Percentiles rank a stretch among this genome's conserved stretches.
These are phyloP conservation scores for Chlamydomonas incerta DNA, from an alignment of 139 green algal species.

Conservation along the genomic window DNA sequence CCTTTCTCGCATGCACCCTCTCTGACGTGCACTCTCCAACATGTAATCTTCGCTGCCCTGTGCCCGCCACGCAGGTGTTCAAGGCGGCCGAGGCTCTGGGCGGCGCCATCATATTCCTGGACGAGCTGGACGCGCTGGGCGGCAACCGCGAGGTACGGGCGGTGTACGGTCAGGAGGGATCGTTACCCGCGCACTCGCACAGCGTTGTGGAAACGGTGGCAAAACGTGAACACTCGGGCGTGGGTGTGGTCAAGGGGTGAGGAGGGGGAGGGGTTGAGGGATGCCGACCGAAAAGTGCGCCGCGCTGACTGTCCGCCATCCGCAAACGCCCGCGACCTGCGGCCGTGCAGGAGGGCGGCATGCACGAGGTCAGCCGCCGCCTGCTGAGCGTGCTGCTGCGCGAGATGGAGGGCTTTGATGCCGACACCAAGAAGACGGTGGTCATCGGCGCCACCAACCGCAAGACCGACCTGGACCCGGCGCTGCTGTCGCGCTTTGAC, in stretches of 20 bases:
- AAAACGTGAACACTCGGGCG: too few relatives aligned
- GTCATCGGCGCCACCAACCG: slow-evolving; percentile 94
- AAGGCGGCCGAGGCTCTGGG: slow-evolving; percentile 64
- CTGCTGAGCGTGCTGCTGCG: slow-evolving; percentile 92
- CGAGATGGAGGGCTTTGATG: slow-evolving; percentile 83
- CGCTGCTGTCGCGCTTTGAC: slow-evolving; percentile 83
- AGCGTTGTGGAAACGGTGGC: too few relatives aligned
- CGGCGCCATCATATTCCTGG: slow-evolving; percentile 72
- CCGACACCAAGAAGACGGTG: slow-evolving; percentile 58
- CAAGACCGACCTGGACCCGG: slow-evolving; percentile 88
- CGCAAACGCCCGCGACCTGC: too few relatives aligned
- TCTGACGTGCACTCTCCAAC: too few relatives aligned
- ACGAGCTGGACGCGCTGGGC: slow-evolving; percentile 82
- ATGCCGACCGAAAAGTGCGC: too few relatives aligned
- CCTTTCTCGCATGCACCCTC: too few relatives aligned
- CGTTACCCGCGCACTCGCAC: too few relatives aligned
- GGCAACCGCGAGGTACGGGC: slow-evolving; percentile 45
- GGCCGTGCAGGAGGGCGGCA: slow-evolving; percentile 64
- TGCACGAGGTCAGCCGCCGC: slow-evolving; percentile 91
- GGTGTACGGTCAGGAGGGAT: too few relatives aligned
- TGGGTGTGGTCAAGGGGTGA: too few relatives aligned
- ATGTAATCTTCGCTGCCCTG: too few relatives aligned
- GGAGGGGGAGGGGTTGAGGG: too few relatives aligned
- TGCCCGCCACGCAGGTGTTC: slow-evolving; percentile 53
- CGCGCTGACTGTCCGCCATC: too few relatives aligned